Percentiles rank a stretch among this genome's conserved stretches.
Conservation (phyloP, 306 rosid species). For the Ormosia emarginata region DNA sequence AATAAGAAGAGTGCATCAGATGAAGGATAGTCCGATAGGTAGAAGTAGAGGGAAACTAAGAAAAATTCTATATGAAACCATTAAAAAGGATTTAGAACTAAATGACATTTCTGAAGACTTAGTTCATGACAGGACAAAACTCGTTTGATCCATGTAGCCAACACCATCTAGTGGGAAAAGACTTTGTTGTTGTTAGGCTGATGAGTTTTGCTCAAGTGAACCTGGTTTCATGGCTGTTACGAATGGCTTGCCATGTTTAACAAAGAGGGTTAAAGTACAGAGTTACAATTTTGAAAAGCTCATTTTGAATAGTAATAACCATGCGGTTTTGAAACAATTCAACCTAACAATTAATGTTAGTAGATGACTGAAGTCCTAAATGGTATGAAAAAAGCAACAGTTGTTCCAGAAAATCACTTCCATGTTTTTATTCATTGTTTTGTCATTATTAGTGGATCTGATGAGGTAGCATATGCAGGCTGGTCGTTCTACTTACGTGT, state of each 20-base stretch:
- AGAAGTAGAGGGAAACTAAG: too few relatives aligned
- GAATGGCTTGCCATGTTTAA: not conserved
- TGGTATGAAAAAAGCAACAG: not conserved
- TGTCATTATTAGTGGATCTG: constrained; percentile 16
- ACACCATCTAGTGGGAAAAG: too few relatives aligned
- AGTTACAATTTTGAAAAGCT: not conserved
- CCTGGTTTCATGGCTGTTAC: not conserved
- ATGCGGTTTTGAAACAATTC: not conserved
- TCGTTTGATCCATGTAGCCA: too few relatives aligned
- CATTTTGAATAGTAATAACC: not conserved
- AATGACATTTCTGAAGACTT: too few relatives aligned
- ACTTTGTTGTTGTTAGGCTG: not conserved
- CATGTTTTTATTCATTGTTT: not conserved
- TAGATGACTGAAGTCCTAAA: not conserved
- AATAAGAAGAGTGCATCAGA: too few relatives aligned
- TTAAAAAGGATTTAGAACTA: too few relatives aligned
- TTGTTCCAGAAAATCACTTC: not conserved
- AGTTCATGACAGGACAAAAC: too few relatives aligned
- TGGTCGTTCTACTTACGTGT: constrained; percentile 74
- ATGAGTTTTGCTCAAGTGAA: not conserved
- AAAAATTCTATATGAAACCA: too few relatives aligned
- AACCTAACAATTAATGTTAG: not conserved
- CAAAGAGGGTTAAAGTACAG: not conserved
- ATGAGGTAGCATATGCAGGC: constrained; percentile 54
- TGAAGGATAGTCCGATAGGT: too few relatives aligned